Evolutionary conservation across 129 eudicot genomes (phyloP).

Genomic region (Flaveria brownii): DNA sequence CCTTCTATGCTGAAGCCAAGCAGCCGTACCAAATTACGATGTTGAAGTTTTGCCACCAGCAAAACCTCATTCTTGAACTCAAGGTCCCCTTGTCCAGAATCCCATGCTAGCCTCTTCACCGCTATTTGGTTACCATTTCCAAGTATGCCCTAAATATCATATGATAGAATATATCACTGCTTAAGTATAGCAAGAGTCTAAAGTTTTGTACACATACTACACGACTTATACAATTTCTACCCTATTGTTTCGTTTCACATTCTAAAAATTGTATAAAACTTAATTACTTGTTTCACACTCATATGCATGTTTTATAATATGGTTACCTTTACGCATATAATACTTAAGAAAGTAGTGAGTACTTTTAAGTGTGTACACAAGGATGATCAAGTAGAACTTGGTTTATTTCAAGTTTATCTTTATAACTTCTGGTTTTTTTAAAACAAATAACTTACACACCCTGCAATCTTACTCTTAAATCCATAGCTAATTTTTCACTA

Average conservation of each 20-base stretch:
- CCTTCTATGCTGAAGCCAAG: conserved; percentile 12
- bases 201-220: not conserved
- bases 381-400: too few species aligned
- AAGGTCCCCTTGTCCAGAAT: conserved; percentile 12
- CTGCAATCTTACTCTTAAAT: too few species aligned
- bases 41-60: conserved; percentile 6
- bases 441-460: too few species aligned
- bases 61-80: conserved; percentile 17
- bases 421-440: too few species aligned
- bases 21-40: conserved; percentile 11
- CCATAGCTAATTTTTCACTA: too few species aligned
- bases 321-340: not conserved
- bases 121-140: not conserved
- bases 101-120: conserved; percentile 11
- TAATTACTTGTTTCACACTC: not conserved
- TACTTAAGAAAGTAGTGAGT: not conserved
- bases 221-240: too few species aligned
- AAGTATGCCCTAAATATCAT: conserved; percentile 3
- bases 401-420: too few species aligned
- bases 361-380: not conserved
- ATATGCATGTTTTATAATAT: not conserved
- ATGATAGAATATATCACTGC: not conserved
- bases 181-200: not conserved
- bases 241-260: not conserved
- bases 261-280: not conserved